Evolutionary conservation across 2,329 filamentous ascomycete species (phyloP).

Genomic region (Penicillium sp.): DNA sequence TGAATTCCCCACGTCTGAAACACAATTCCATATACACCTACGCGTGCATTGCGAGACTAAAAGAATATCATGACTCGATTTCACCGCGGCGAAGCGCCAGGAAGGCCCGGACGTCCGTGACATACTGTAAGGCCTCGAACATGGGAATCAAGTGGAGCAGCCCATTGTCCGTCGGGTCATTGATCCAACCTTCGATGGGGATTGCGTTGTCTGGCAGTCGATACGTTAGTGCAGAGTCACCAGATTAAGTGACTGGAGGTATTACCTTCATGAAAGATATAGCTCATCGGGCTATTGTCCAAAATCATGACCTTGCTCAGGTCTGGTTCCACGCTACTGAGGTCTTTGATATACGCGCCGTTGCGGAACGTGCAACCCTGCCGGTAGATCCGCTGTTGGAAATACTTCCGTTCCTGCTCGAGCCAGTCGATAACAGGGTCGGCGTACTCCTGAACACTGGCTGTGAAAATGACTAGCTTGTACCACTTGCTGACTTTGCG

Average conservation of each 20-base stretch:
- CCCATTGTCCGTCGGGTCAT: constrained; percentile 94
- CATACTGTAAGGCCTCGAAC: constrained; percentile 91
- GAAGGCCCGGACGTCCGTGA: constrained; percentile 88
- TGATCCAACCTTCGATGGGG: constrained; percentile 99
- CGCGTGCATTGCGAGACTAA: constrained; percentile 15
- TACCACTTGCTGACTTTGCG: constrained; percentile 97
- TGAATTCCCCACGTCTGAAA: constrained; percentile 9
- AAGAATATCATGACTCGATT: constrained; percentile 34
- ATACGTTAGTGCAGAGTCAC: constrained; percentile 6
- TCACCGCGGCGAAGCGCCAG: constrained; percentile 86
- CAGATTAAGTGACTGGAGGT: neutral
- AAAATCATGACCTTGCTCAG: constrained; percentile 98
- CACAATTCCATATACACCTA: constrained; percentile 22
- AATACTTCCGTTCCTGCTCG: constrained; percentile 94
- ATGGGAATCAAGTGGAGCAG: constrained; percentile 87
- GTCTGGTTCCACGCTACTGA: constrained; percentile 93
- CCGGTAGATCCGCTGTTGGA: constrained; percentile 86
- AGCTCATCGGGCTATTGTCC: constrained; percentile 96
- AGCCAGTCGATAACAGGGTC: constrained; percentile 99
- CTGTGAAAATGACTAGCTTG: constrained; percentile 93
- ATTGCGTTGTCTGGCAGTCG: constrained; percentile 80
- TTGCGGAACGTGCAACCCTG: constrained; percentile 96
- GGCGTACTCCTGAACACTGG: constrained; percentile 96
- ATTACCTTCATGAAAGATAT: constrained; percentile 94
- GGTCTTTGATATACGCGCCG: constrained; percentile 95